Conservation (phyloP, 495 filamentous ascomycete species). For the Hypomontagnella monticulosa region DNA sequence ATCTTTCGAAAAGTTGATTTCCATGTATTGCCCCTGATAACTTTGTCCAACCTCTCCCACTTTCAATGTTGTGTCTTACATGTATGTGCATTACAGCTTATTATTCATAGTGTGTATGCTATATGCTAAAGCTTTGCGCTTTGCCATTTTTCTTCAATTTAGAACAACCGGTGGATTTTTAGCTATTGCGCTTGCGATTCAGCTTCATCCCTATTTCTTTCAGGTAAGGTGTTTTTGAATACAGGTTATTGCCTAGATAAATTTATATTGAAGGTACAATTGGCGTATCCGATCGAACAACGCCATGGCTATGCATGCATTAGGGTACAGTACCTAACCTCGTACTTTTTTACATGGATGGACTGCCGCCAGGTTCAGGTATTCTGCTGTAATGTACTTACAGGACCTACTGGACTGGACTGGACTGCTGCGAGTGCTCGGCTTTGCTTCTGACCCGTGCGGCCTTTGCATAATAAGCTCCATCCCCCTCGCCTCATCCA, state of each 20-base stretch:
- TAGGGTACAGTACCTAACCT: slow-evolving; percentile 31
- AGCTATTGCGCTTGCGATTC: slow-evolving; percentile 30
- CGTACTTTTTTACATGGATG: slow-evolving; percentile 35
- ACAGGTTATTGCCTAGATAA: no score
- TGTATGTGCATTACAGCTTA: background rate
- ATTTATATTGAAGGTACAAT: background rate
- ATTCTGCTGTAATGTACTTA: no score
- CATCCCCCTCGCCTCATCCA: slow-evolving; percentile 36
- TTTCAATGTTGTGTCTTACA: no score
- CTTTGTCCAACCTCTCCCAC: slow-evolving; percentile 9
- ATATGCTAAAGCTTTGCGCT: background rate
- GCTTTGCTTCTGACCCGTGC: slow-evolving; percentile 42
- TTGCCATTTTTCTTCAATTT: background rate
- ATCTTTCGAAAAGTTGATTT: slow-evolving; percentile 25
- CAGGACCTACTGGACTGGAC: background rate
- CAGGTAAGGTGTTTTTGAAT: no score
- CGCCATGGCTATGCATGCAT: slow-evolving; percentile 27
- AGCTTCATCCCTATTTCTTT: slow-evolving; percentile 18
- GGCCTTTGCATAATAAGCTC: slow-evolving; percentile 41
- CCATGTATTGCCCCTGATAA: slow-evolving; percentile 8
- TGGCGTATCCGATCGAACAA: slow-evolving; percentile 6
- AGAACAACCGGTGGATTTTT: slow-evolving; percentile 14
- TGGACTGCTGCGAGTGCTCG: slow-evolving; percentile 33
- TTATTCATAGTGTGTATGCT: background rate
- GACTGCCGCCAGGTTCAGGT: slow-evolving; percentile 23